Conservation (phyloP, 768 basidiomycete species). For the Serendipita indica region DNA sequence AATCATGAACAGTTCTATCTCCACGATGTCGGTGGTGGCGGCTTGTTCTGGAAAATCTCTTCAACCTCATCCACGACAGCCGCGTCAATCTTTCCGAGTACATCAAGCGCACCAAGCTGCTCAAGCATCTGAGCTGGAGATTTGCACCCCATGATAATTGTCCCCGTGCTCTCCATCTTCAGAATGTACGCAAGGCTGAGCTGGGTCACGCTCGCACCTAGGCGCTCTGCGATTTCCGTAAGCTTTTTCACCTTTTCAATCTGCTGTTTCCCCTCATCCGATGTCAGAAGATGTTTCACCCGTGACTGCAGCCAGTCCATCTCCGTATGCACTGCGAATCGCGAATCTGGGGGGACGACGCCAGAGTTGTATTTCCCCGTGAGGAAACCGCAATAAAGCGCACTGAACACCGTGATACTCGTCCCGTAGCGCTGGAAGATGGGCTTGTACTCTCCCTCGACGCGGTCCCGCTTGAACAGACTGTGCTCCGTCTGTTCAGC, state of each 20-base stretch:
- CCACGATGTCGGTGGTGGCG: not conserved
- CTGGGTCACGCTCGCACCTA: conserved; percentile 24
- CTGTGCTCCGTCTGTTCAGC: conserved; percentile 69
- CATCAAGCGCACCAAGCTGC: conserved; percentile 55
- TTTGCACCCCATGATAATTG: conserved; percentile 52
- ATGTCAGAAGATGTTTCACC: conserved; percentile 11
- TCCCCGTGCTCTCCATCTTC: conserved; percentile 31
- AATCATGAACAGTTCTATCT: not conserved
- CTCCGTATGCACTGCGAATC: conserved; percentile 42
- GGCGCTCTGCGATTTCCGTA: conserved; percentile 42
- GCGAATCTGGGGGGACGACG: conserved; percentile 56
- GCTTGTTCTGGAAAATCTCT: conserved; percentile 35
- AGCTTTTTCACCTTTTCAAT: conserved; percentile 56
- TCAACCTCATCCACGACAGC: conserved; percentile 54
- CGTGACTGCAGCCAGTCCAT: conserved; percentile 14
- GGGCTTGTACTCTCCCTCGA: conserved; percentile 65
- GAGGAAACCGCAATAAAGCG: conserved; percentile 57
- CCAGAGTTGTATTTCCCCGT: conserved; percentile 78
- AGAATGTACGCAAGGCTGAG: conserved; percentile 69
- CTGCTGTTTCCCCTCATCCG: conserved; percentile 37
- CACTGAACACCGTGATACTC: conserved; percentile 59
- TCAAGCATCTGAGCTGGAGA: conserved; percentile 47
- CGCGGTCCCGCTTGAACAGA: conserved; percentile 63
- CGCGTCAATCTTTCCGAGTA: conserved; percentile 55
- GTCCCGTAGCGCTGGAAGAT: conserved; percentile 51